phyloP scores from a whole-genome alignment of 139 green algal species.

The Chlorella sp. region DNA sequence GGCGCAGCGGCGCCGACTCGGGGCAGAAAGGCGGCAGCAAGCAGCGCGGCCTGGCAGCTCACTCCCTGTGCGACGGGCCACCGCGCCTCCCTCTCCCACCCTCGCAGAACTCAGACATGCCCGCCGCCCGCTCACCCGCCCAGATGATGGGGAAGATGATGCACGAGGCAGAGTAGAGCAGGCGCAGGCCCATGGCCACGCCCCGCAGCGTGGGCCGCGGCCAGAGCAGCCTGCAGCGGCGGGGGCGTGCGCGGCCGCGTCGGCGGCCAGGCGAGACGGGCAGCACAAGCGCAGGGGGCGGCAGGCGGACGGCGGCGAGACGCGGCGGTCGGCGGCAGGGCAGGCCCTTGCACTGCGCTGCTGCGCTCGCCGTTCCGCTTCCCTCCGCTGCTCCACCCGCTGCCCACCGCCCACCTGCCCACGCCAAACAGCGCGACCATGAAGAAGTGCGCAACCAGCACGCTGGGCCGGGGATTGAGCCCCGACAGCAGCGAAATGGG shows the following conservation, averaged over 20 bases:
- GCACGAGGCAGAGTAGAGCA: slow-evolving; percentile 63
- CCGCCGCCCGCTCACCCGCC: slow-evolving; percentile 22
- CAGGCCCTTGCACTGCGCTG: no score
- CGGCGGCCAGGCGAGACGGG: no score
- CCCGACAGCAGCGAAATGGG: slow-evolving; percentile 90
- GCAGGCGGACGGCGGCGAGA: neutral
- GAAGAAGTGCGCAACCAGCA: slow-evolving; percentile 98
- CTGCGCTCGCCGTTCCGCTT: no score
- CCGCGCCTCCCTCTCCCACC: neutral
- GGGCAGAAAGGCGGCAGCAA: neutral
- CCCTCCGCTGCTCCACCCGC: no score
- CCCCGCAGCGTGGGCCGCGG: slow-evolving; percentile 79
- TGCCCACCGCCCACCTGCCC: slow-evolving; percentile 33
- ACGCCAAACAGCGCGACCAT: slow-evolving; percentile 91
- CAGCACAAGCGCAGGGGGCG: neutral
- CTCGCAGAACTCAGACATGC: neutral
- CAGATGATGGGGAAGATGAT: slow-evolving; percentile 94
- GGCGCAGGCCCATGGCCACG: slow-evolving; percentile 58
- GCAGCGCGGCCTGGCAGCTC: neutral
- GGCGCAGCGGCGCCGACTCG: neutral
- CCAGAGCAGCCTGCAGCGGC: slow-evolving; percentile 69
- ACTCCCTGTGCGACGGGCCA: neutral
- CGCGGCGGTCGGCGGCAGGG: no score
- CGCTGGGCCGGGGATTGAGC: slow-evolving; percentile 84
- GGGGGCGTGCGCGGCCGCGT: no score